Base-by-base conservation (phyloP, 805 yeast genomes). In the Kodamaea jinghongensis region DNA sequence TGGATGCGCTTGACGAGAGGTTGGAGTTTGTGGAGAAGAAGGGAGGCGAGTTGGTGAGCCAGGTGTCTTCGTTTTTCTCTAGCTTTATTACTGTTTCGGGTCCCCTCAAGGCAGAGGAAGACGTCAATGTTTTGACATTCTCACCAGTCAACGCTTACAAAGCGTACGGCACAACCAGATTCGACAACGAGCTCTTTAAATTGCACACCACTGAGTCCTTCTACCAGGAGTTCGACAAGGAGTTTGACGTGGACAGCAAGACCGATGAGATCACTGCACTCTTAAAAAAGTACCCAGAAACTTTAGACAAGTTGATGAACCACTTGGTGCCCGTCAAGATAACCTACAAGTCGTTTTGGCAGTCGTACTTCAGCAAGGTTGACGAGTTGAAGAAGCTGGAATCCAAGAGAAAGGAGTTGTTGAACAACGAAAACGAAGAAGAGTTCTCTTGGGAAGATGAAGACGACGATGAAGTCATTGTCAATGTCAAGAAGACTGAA, bases 1-100 rank as follows among this genome's bases (percentile, higher is more conserved):
- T 39, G 38, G 90, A 86, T 46, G 75, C 77, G 6, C 70, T 90
- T 44, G 97, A 89, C 58, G 64, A 76, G 6, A 47, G 80, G 49
- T 67, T 90, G 33, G 96, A 86, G 49, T 69, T 70, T 38, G 80
- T 87, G 6, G 96, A 90, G 56, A 75, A 73, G 37, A 61, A 72
- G 23, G 90, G 95, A 0, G 76, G 82, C 1, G 66, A 67, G n/a
- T 79, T 76, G 51, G 77, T 79, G 12, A 58, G 65, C 29, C 78
- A 72, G 52, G 67, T 84, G 41, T 33, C 37, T 3, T 70, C 76
- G 5, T 73, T 80, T 43, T 67, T 84, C 34, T 54, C 69, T 12
- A 58, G 54, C 16, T 58, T 68, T n/a, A 64, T 67, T 3, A 47
- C 60, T 2, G 50, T 67, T 2, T 48, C 45, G 5, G 53, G 55